Evolutionary conservation across 148 eudicot species (phyloP).

Genomic region (Nepenthes gracilis): DNA sequence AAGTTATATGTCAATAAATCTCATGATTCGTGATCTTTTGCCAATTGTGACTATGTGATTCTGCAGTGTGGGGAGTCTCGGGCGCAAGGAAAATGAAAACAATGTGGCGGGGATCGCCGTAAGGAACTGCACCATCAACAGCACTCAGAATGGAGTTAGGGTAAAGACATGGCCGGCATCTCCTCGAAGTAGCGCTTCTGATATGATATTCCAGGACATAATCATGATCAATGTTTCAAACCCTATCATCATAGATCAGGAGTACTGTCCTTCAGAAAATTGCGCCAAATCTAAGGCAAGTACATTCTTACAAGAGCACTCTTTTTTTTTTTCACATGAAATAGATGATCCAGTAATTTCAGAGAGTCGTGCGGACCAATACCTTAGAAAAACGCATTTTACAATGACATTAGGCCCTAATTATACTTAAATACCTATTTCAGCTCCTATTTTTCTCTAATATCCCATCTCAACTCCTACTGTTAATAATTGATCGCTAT

Average conservation of each 20-base stretch:
- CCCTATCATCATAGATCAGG: constrained; percentile 35
- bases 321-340: too few relatives aligned
- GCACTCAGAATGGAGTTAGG: constrained; percentile 32
- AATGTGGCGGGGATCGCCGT: constrained; percentile 27
- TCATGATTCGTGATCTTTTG: not conserved
- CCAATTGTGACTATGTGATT: not conserved
- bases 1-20: not conserved
- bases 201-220: constrained; percentile 26
- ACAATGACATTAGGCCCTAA: too few relatives aligned
- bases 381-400: too few relatives aligned
- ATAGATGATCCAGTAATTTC: too few relatives aligned
- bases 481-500: too few relatives aligned
- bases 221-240: constrained; percentile 26
- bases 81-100: constrained; percentile 11
- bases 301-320: not conserved
- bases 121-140: constrained; percentile 29
- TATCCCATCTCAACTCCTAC: too few relatives aligned
- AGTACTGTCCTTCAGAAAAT: not conserved
- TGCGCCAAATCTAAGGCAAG: not conserved
- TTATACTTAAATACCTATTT: too few relatives aligned
- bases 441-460: too few relatives aligned
- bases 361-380: too few relatives aligned
- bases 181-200: constrained; percentile 13
- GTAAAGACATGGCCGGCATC: constrained; percentile 37
- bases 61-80: constrained; percentile 41